phyloP scores from a whole-genome alignment of 2,329 filamentous ascomycete species.

The Paecilomyces formosus region DNA sequence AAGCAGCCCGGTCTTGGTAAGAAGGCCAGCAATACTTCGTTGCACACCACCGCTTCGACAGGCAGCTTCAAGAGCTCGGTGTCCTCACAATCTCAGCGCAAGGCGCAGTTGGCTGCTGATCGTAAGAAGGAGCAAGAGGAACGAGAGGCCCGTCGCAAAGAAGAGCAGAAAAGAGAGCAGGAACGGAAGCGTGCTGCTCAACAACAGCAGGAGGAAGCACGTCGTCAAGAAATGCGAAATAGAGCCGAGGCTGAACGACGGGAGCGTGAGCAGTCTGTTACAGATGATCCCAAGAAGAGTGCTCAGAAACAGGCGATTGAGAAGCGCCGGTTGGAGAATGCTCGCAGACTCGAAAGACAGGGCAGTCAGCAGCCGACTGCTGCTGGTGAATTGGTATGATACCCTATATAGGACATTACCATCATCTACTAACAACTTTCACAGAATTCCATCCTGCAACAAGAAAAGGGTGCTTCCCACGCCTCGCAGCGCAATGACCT shows the following conservation, averaged over 20 bases:
- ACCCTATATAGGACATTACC: not conserved
- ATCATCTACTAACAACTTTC: constrained; percentile 3
- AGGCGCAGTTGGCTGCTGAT: constrained; percentile 66
- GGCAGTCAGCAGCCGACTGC: constrained; percentile 31
- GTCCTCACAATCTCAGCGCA: constrained; percentile 56
- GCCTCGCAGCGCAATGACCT: constrained; percentile 40
- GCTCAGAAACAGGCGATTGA: constrained; percentile 55
- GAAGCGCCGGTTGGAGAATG: constrained; percentile 42
- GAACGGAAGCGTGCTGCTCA: constrained; percentile 66
- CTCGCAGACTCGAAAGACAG: constrained; percentile 39
- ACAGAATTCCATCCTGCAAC: constrained; percentile 18
- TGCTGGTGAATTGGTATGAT: constrained; percentile 29
- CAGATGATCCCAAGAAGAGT: constrained; percentile 58
- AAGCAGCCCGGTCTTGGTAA: constrained; percentile 45
- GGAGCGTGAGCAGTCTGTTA: constrained; percentile 38
- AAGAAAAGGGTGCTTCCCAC: constrained; percentile 21
- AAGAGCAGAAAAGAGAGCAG: constrained; percentile 71
- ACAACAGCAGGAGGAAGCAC: constrained; percentile 47
- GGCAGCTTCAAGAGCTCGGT: constrained; percentile 58
- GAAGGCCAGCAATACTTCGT: constrained; percentile 61
- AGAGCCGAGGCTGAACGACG: constrained; percentile 47
- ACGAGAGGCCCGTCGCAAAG: constrained; percentile 67
- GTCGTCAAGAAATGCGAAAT: constrained; percentile 55
- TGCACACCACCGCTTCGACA: constrained; percentile 48
- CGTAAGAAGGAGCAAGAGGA: constrained; percentile 79